Evolutionary conservation across 441 rosid species (phyloP), one percentile per base, ranked within the genome.

Genomic region (Syzygium syzygioides): DNA sequence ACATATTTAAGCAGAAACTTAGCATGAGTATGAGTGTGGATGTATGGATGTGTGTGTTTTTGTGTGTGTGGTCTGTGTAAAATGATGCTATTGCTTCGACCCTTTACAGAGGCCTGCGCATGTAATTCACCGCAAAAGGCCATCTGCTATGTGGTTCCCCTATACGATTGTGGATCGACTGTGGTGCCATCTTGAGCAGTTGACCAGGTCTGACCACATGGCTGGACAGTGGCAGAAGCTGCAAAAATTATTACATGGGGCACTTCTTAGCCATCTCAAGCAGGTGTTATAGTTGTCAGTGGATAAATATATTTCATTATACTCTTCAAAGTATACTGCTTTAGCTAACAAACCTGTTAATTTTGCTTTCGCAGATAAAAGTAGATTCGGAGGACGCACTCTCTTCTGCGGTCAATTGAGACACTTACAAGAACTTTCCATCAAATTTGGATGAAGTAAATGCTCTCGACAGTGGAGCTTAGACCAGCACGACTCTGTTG

Each of bases 101-200:
- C 83, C 52, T 91, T 59, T 87, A 90, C 98, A 98, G 99, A 96
- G 95, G 92, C 97, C 99, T 30, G 92, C 94, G 41, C 94, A 95
- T 87, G 91, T 98, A 87, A 86, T 95, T 68, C 94, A 95, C 85
- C 93, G 98, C 91, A 97, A 98, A 91, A 94, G 92, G 88, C 96
- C 97, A 37, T 94, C 93, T 79, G 95, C 98, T 30, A 94, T 91
- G 50, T 96, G 99, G 99, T 97, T 98, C 89, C 99, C 99, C 12
- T 98, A 97, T 91, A 93, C 97, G 64, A 90, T 94, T 53, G 90
- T 96, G 59, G 98, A 98, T 89, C 92, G 93, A 20, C 90, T 98
- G 4, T 98, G 99, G 99, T 94, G 95, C 94, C 96, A 94, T 85
- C 95, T 98, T 14, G 98, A 95, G 91, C 93, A 89, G 88, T 88